A percentile compares a stretch with the other conserved stretches of the same genome.
Evolutionary conservation across 106 monocot species (phyloP).

Genomic region (Gastrodia elata): DNA sequence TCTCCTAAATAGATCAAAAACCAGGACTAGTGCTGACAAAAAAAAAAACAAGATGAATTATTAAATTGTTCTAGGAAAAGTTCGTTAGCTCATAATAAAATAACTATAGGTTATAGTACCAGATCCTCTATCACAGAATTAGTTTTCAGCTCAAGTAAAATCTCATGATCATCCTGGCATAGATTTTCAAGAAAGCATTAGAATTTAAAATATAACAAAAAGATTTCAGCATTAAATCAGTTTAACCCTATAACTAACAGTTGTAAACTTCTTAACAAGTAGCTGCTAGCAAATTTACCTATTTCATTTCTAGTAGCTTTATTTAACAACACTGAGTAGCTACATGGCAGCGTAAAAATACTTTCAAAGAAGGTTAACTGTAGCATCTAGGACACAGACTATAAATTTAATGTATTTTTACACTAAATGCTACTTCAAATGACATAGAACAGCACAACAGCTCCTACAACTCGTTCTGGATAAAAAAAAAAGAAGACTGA

Average conservation of each 20-base stretch:
- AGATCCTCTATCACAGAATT: not conserved
- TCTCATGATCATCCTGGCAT: not conserved
- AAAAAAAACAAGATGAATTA: not conserved
- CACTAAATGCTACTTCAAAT: too few relatives aligned
- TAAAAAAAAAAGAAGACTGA: too few relatives aligned
- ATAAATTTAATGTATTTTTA: too few relatives aligned
- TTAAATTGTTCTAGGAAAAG: not conserved
- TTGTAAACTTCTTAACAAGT: too few relatives aligned
- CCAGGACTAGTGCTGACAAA: not conserved
- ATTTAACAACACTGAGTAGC: too few relatives aligned
- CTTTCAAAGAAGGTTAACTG: too few relatives aligned
- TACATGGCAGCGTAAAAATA: too few relatives aligned
- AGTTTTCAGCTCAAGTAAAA: not conserved
- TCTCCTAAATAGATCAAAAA: not conserved
- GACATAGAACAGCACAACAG: too few relatives aligned
- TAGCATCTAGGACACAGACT: too few relatives aligned
- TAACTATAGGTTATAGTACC: not conserved
- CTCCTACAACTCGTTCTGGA: too few relatives aligned
- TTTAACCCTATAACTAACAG: not conserved
- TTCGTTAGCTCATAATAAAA: not conserved
- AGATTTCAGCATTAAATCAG: not conserved
- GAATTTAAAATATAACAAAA: not conserved
- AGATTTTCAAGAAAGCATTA: not conserved
- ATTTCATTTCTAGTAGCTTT: too few relatives aligned
- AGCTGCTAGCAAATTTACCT: too few relatives aligned